These are phyloP conservation scores for Cyanidioschyzon merolae DNA, from an alignment of 23 red algal species.

Conservation along the genomic window DNA sequence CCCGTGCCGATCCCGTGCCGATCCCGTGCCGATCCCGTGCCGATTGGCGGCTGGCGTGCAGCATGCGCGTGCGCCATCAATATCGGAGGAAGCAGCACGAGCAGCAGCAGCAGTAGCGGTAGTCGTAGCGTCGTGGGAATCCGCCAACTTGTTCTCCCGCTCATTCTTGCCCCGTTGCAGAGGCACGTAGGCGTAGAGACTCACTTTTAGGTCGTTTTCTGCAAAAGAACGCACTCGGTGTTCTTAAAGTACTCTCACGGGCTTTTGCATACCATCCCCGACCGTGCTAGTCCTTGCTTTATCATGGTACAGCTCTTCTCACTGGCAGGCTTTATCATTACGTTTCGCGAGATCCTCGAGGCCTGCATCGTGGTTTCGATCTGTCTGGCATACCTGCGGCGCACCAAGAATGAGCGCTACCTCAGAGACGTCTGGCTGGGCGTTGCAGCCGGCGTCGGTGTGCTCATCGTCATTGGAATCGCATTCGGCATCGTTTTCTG, in stretches of 20 bases:
- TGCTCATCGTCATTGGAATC: constrained; percentile 37
- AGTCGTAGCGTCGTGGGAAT: background rate
- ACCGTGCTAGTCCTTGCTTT: background rate
- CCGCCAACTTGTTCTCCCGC: background rate
- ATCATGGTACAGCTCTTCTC: constrained; percentile 33
- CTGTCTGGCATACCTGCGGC: constrained; percentile 56
- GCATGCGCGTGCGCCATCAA: too few species aligned
- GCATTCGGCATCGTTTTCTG: constrained; percentile 41
- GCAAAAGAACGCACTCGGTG: background rate
- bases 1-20: too few species aligned
- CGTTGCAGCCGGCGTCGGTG: constrained; percentile 31
- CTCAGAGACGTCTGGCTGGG: constrained; percentile 54
- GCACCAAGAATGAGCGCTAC: constrained; percentile 43
- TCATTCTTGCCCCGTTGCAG: background rate
- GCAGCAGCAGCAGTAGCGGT: background rate
- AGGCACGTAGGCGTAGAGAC: too few species aligned
- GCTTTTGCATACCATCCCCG: background rate
- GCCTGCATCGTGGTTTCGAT: constrained; percentile 74
- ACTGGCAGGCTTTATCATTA: constrained; percentile 74
- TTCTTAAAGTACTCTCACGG: background rate
- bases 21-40: too few species aligned
- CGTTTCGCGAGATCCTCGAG: constrained; percentile 70
- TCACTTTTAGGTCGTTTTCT: too few species aligned
- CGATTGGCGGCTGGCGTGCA: too few species aligned
- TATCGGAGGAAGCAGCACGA: too few species aligned